phyloP scores from a whole-genome alignment of 768 basidiomycete genomes.

The Boletus rubroflammeus region DNA sequence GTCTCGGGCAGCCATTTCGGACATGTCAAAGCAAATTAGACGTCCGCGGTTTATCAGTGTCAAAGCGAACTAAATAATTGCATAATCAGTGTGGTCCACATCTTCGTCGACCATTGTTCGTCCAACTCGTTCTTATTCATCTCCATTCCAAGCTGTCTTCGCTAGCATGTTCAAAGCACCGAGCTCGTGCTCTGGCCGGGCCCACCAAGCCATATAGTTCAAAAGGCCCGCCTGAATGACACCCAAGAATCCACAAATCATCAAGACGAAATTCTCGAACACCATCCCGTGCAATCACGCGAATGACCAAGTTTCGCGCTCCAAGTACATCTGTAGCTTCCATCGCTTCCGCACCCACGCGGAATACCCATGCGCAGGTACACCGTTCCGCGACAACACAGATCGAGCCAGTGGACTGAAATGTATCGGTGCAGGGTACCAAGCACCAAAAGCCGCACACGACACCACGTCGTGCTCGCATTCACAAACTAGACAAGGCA shows the following conservation, averaged over 20 bases:
- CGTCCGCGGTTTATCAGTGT: not conserved
- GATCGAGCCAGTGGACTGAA: not conserved
- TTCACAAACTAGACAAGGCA: slow-evolving; percentile 15
- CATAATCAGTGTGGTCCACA: slow-evolving; percentile 11
- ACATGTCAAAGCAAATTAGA: slow-evolving; percentile 23
- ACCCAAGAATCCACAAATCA: not conserved
- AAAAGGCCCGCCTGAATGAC: slow-evolving; percentile 12
- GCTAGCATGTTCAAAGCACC: slow-evolving; percentile 17
- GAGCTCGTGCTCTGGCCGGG: not conserved
- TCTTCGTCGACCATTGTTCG: slow-evolving; percentile 20
- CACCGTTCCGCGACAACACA: not conserved
- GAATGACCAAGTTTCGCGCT: slow-evolving; percentile 18
- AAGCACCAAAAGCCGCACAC: slow-evolving; percentile 8
- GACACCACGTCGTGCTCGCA: slow-evolving; percentile 7
- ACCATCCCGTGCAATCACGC: not conserved
- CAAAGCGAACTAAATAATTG: slow-evolving; percentile 12
- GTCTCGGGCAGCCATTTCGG: slow-evolving; percentile 14
- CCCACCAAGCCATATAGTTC: not conserved
- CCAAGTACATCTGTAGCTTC: slow-evolving; percentile 19
- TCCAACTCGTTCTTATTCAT: slow-evolving; percentile 6
- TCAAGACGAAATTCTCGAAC: not conserved
- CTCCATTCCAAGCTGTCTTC: slow-evolving; percentile 2
- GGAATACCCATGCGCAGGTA: slow-evolving; percentile 6
- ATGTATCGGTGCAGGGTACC: not conserved
- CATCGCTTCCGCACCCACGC: not conserved